Evolutionary conservation across 441 rosid species (phyloP).

Genomic region (Bocquillonia castaneifolia): DNA sequence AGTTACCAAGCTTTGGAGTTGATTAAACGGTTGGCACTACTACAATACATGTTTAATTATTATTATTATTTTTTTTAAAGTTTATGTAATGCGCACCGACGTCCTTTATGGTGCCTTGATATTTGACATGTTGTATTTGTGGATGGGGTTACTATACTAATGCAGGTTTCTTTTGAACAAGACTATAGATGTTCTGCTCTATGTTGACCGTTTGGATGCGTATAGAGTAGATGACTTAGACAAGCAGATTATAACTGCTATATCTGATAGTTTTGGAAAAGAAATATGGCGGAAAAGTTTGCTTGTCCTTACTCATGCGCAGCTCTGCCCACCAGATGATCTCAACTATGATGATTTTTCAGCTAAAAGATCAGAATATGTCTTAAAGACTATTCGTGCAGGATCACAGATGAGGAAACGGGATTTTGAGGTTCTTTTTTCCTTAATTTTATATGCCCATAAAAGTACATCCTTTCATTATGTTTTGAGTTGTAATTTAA

Average conservation of each 20-base stretch:
- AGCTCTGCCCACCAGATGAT: constrained; percentile 81
- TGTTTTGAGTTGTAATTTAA: neutral
- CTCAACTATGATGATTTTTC: constrained; percentile 61
- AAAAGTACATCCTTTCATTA: neutral
- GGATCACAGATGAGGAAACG: constrained; percentile 59
- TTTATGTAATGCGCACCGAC: too few relatives aligned
- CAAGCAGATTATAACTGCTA: constrained; percentile 68
- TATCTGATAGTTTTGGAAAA: constrained; percentile 74
- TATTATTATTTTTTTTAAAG: too few relatives aligned
- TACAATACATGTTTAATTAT: constrained; percentile 10
- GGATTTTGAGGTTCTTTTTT: constrained; percentile 49
- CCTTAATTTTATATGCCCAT: constrained; percentile 6
- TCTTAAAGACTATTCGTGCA: constrained; percentile 46
- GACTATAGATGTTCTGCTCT: constrained; percentile 76
- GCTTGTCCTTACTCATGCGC: constrained; percentile 88
- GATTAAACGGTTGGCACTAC: constrained; percentile 63
- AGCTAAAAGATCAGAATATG: constrained; percentile 71
- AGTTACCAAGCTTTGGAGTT: constrained; percentile 82
- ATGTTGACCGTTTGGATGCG: constrained; percentile 84
- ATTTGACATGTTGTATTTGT: neutral
- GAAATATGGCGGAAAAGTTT: constrained; percentile 75
- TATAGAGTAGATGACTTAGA: constrained; percentile 96
- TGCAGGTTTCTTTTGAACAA: constrained; percentile 84
- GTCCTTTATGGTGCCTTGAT: neutral
- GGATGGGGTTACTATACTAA: neutral